Evolutionary conservation across 306 rosid genomes (phyloP), one percentile per base, ranked within the genome.

Genomic region (Gynostemma pentaphyllum): DNA sequence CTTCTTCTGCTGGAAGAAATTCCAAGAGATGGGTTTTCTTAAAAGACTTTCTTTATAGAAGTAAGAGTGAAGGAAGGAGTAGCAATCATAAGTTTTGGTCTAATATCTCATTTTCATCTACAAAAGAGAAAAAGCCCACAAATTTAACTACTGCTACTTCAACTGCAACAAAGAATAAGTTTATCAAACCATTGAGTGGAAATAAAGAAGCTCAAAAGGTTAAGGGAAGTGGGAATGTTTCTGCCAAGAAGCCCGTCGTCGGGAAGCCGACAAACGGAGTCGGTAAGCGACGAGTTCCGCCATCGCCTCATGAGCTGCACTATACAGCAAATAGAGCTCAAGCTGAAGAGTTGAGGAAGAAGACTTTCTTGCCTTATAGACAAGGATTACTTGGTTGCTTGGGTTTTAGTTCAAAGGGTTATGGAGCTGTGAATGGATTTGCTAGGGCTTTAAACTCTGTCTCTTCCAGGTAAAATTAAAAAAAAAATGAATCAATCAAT

Each of bases 391-490:
- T 94, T 32, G 99, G 99, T 2, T 88, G 99, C 73, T 79, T 94
- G 72, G 99, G 99, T 2, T 94, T 94, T 72, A 94, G 90, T 68
- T 94, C 97, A 0, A 94, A 86, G 71, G 95, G 99, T 14, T 94
- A 94, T 64, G 99, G 97, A 41, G 99, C 97, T 30, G 78, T 94
- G 83, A 88, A 80, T 80, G 99, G 95, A 62, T 81, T 94, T 45
- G 97, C 94, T 27, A 94, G 99, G 79, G 95, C 99, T 29, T 48
- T 94, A 60, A 89, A 86, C 80, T 95, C 97, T 53, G 97, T 94
- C 52, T 88, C 95, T 60, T 84, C 99, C 74, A 84, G 96, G 95
- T 92, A 81, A 70, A 54, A 24, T 12, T 34, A 44, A 45, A 56
- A 5, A 9, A 40, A 37, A n/a, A 50, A 47, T 27, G 21, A 62